Percentiles rank a stretch among this genome's conserved stretches.
Evolutionary conservation across 306 rosid genomes (phyloP).

Genomic region (Citrullus colocynthis): DNA sequence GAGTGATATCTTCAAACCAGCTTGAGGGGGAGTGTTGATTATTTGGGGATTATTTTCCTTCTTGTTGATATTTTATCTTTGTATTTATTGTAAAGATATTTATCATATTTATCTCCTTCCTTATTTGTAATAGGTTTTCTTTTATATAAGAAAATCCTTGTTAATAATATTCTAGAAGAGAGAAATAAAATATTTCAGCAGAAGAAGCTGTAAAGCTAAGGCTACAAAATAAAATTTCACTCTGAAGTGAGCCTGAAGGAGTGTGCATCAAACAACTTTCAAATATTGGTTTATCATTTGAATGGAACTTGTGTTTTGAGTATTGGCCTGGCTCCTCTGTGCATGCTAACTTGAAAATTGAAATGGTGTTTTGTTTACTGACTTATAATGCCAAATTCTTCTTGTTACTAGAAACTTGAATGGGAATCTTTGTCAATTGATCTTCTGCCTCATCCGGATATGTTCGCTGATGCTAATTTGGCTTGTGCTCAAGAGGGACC

Average conservation of each 20-base stretch:
- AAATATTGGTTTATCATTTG: not conserved
- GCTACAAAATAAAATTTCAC: not conserved
- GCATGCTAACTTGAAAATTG: conserved; percentile 6
- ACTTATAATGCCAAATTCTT: conserved; percentile 9
- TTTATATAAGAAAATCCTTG: too few species aligned
- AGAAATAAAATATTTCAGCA: too few species aligned
- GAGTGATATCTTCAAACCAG: too few species aligned
- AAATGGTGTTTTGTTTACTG: not conserved
- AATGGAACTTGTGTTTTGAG: not conserved
- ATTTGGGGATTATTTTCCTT: too few species aligned
- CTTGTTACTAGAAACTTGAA: conserved; percentile 62
- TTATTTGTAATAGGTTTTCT: too few species aligned
- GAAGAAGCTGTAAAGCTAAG: not conserved
- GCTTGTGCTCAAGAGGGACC: conserved; percentile 44
- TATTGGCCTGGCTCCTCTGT: not conserved
- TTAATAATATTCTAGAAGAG: too few species aligned
- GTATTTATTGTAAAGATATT: too few species aligned
- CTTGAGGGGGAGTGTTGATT: too few species aligned
- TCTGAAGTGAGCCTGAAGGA: not conserved
- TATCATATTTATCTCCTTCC: too few species aligned
- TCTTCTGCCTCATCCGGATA: conserved; percentile 96
- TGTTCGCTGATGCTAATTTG: conserved; percentile 69
- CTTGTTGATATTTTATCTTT: too few species aligned
- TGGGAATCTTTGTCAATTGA: conserved; percentile 88
- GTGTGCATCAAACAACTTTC: not conserved